phyloP scores from a whole-genome alignment of 2,329 filamentous ascomycete genomes.

The Niveomyces coronatus region DNA sequence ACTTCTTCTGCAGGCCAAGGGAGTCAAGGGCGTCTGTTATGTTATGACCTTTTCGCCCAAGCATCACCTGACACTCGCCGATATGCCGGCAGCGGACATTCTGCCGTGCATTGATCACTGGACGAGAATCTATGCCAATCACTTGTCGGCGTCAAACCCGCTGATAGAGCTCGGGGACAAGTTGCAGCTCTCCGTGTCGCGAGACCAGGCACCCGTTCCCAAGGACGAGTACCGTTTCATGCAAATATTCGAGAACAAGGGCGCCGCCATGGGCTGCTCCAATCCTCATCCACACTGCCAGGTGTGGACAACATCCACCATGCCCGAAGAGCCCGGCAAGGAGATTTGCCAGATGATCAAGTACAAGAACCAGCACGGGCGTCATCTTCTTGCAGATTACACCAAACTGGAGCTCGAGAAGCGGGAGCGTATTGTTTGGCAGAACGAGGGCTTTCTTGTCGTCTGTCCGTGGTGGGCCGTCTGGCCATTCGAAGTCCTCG shows the following conservation, averaged over 20 bases:
- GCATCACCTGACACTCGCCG: slow-evolving; percentile 86
- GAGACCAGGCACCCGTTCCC: slow-evolving; percentile 34
- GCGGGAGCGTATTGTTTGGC: slow-evolving; percentile 75
- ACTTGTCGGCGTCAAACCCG: slow-evolving; percentile 63
- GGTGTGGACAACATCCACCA: slow-evolving; percentile 83
- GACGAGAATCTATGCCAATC: slow-evolving; percentile 79
- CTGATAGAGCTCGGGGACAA: slow-evolving; percentile 35
- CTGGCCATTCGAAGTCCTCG: slow-evolving; percentile 94
- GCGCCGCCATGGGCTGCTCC: slow-evolving; percentile 93
- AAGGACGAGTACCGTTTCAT: slow-evolving; percentile 83
- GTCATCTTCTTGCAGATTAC: slow-evolving; percentile 78
- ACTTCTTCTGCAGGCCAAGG: slow-evolving; percentile 68
- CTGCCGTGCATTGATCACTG: slow-evolving; percentile 78
- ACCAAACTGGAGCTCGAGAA: slow-evolving; percentile 72
- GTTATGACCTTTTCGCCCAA: slow-evolving; percentile 88
- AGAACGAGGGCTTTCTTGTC: slow-evolving; percentile 75
- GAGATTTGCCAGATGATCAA: slow-evolving; percentile 71
- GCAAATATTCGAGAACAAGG: slow-evolving; percentile 99
- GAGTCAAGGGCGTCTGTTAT: slow-evolving; percentile 92
- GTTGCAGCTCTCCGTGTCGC: slow-evolving; percentile 29
- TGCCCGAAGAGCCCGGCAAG: slow-evolving; percentile 79
- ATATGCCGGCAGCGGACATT: slow-evolving; percentile 69
- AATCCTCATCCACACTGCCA: slow-evolving; percentile 98
- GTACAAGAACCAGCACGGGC: slow-evolving; percentile 64
- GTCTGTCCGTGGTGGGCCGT: slow-evolving; percentile 96